These are phyloP conservation scores for Rubus parviflorus DNA, from an alignment of 306 rosid genomes.

Conservation along the genomic window DNA sequence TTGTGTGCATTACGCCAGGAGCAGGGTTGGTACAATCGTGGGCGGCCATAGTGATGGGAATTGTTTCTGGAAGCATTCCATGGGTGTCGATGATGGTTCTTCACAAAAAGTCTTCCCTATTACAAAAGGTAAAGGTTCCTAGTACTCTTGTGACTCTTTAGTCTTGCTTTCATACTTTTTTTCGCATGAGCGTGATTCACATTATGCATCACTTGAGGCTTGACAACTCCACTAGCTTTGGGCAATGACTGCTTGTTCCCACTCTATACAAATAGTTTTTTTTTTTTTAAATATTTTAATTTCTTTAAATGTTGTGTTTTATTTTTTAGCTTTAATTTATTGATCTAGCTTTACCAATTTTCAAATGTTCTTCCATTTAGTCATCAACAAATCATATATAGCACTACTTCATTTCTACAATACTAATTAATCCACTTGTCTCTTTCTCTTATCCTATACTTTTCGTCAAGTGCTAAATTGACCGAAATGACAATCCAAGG, in stretches of 20 bases:
- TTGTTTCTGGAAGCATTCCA: conserved; percentile 72
- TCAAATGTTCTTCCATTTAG: not conserved
- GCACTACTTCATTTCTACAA: not conserved
- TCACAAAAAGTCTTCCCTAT: conserved; percentile 66
- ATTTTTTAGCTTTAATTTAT: not conserved
- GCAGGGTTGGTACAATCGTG: conserved; percentile 96
- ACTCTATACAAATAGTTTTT: not conserved
- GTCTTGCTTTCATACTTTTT: not conserved
- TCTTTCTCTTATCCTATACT: not conserved
- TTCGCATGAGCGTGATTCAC: not conserved
- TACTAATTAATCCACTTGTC: not conserved
- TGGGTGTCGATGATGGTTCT: conserved; percentile 94
- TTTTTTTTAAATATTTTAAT: not conserved
- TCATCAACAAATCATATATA: conserved; percentile 6
- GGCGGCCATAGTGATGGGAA: conserved; percentile 96
- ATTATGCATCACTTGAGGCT: not conserved
- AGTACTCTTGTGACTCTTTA: not conserved
- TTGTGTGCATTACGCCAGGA: conserved; percentile 90
- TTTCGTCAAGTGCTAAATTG: conserved; percentile 16
- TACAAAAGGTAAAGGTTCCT: conserved; percentile 57
- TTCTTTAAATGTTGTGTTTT: not conserved
- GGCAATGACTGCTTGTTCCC: not conserved
- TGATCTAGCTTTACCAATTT: not conserved
- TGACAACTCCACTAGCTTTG: not conserved
- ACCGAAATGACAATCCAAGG: not conserved